A percentile compares a stretch with the other conserved stretches of the same genome.
These are phyloP conservation scores for Boletus rubescentipes DNA, from an alignment of 768 basidiomycete species.

Conservation along the genomic window DNA sequence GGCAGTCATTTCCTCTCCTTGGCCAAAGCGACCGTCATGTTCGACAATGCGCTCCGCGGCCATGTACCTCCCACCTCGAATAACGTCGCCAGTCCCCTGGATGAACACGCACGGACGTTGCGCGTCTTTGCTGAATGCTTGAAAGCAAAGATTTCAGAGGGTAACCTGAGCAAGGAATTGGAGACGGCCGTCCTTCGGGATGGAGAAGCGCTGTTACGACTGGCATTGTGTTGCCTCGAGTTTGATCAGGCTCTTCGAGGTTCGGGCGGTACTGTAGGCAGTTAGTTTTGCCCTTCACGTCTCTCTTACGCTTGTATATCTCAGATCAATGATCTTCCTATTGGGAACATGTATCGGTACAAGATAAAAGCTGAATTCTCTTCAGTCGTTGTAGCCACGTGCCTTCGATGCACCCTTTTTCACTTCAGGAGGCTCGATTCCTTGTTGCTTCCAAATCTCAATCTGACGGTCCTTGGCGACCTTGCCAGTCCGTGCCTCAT, in stretches of 20 bases:
- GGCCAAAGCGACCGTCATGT: constrained; percentile 16
- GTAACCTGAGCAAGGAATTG: constrained; percentile 13
- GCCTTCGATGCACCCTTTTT: constrained; percentile 36
- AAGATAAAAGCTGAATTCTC: not conserved
- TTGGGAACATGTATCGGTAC: constrained; percentile 2
- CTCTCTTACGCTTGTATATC: not conserved
- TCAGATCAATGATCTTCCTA: not conserved
- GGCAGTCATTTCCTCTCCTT: constrained; percentile 15
- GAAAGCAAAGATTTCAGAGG: constrained; percentile 8
- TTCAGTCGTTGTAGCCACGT: constrained; percentile 63
- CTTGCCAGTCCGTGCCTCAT: constrained; percentile 62
- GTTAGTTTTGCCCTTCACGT: constrained; percentile 1
- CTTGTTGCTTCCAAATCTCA: constrained; percentile 70
- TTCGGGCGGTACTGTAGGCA: not conserved
- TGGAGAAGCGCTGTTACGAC: constrained; percentile 17
- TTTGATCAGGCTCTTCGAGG: constrained; percentile 19
- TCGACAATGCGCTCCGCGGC: constrained; percentile 20
- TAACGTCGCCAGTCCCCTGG: not conserved
- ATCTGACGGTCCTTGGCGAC: constrained; percentile 70
- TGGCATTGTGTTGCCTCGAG: constrained; percentile 23
- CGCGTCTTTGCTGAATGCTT: constrained; percentile 19
- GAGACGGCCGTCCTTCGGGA: constrained; percentile 23
- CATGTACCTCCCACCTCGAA: not conserved
- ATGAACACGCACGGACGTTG: constrained; percentile 12
- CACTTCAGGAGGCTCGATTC: constrained; percentile 41